Base-by-base conservation (phyloP, 768 basidiomycete species). In the Leccinellum rugosiceps region DNA sequence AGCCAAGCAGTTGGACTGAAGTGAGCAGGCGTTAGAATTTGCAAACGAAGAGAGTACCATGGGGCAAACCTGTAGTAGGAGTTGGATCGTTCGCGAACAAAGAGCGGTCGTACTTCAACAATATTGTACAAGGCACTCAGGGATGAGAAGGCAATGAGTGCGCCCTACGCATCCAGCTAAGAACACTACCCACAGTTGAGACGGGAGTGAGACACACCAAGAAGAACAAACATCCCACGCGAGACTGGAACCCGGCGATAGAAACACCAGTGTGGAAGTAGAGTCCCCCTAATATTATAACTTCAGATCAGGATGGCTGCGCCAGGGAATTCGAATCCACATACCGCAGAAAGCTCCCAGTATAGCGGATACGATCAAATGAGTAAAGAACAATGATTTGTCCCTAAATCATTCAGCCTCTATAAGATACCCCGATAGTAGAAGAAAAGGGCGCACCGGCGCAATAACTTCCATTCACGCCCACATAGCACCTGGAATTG, bases 211-310 rank as follows among this genome's bases (percentile, higher is more conserved):
- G 26, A 64, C 70, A 23, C 62, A 90, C 90, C 65, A 97, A 70
- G 84, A 98, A 98, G 80, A 98, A 97, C 43, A 98, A 73, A 62
- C 89, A 92, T 30, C 95, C 95, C n/a, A 98, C 82, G 30, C 95
- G 82, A 35, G 88, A 89, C 69, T 97, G 94, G 79, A 97, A 97
- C 2, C 94, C 94, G 25, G 94, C 90, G 60, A 97, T 96, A 4
- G 84, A 88, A 19, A 82, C 75, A 34, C 80, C 83, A 0, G 92
- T 94, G 28, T 94, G 70, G 74, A 78, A 98, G 69, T 95, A 97
- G 55, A 96, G 71, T 0, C 95, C 94, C 56, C 93, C 90, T 88
- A 45, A 43, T 43, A 23, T 7, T 55, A 35, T 3, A 45, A 50
- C 35, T 15, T 63, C 34, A 49, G 30, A 43, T 30, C 47, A 23